Evolutionary conservation across 306 rosid species (phyloP), one percentile per base, ranked within the genome.

Genomic region (Sicyos edulis): DNA sequence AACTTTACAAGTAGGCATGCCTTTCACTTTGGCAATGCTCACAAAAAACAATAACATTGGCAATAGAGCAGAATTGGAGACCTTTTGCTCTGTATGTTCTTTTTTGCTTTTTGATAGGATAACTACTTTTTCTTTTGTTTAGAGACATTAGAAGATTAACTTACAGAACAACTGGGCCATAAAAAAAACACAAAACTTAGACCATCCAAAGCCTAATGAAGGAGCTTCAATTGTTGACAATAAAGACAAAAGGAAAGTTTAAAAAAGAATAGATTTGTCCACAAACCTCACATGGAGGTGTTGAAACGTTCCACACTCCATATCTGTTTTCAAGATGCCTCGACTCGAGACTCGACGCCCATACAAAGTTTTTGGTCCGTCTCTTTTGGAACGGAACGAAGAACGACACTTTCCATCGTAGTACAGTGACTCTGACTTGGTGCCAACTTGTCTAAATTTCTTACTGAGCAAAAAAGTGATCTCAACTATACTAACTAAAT

Each of bases 1-100:
- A 76, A 44, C 62, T 80, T 83, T 77, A 65, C 65, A 11, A 64
- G 1, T 19, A 47, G 66, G 59, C 20, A 78, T 59, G 67, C 78
- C 56, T 80, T 85, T 53, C 56, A 40, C 78, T 70, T 75, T 8
- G 74, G 58, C 59, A 50, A 12, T 40, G 58, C 32, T 32, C 60
- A 53, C 55, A 40, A 62, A 73, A 42, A 58, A 54, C 44, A 50
- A 68, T 24, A 50, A 26, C 47, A 45, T 63, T 61, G 52, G 60
- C 11, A 47, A 73, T 65, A 57, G 54, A 62, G 60, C 6, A 11
- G 37, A 47, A 54, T 45, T 51, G 47, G 34, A 55, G 72, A 44
- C 71, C 71, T 65, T 64, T 64, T 37, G 51, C 70, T 60, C 70
- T 64, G 70, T 42, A 40, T 17, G 40, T 10, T 64, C 52, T 17